Percentiles rank a stretch among this genome's conserved stretches.
phyloP scores from a whole-genome alignment of 805 yeast genomes.

The Hanseniaspora thailandica region DNA sequence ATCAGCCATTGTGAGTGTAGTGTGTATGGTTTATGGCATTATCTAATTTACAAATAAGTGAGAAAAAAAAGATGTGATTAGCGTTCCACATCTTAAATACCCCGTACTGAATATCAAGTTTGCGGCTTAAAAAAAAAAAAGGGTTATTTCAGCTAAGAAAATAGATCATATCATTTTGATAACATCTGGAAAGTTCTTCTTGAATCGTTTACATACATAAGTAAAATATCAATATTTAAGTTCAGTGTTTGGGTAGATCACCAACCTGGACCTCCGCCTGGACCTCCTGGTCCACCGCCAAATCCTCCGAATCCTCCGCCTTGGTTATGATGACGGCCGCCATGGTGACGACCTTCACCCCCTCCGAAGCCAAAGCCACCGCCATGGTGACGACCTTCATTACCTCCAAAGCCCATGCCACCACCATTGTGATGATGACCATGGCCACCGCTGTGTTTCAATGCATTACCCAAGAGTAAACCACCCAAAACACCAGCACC shows the following conservation, averaged over 20 bases:
- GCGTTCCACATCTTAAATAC: too few relatives aligned
- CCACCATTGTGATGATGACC: background rate
- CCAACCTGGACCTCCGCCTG: too few relatives aligned
- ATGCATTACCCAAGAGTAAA: background rate
- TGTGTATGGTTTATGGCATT: background rate
- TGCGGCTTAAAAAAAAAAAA: too few relatives aligned
- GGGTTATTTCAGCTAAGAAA: too few relatives aligned
- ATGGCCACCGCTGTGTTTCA: background rate
- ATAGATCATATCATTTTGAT: too few relatives aligned
- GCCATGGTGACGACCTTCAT: background rate
- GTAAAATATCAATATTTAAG: too few relatives aligned
- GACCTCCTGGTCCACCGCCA: background rate
- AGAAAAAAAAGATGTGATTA: too few relatives aligned
- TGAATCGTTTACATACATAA: too few relatives aligned
- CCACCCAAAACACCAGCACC: constrained; percentile 11
- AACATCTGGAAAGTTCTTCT: too few relatives aligned
- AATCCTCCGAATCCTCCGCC: background rate
- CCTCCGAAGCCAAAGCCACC: background rate
- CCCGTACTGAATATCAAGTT: too few relatives aligned
- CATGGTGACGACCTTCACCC: background rate
- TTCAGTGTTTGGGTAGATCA: too few relatives aligned
- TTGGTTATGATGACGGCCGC: background rate
- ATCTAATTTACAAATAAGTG: too few relatives aligned
- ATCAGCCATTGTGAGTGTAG: background rate
- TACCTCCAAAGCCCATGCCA: background rate